Conservation (phyloP, 495 filamentous ascomycete species). For the Penicillium subrubescens region DNA sequence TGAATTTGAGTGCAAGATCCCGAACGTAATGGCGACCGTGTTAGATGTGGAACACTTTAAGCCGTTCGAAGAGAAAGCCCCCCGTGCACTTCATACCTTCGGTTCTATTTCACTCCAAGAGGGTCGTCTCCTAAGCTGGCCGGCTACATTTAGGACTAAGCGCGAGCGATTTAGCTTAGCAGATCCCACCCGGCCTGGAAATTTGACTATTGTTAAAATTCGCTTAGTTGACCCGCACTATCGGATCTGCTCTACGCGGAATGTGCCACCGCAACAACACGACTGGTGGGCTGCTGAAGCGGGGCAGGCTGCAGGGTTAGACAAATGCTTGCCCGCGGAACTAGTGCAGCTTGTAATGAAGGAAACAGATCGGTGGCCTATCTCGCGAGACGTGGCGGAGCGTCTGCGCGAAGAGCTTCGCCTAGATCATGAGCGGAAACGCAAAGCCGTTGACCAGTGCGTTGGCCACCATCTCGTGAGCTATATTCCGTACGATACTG, state of each 20-base stretch:
- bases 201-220: not conserved
- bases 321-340: not conserved
- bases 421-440: not conserved
- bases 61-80: not conserved
- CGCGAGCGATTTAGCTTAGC: not conserved
- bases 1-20: not conserved
- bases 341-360: not conserved
- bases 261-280: not conserved
- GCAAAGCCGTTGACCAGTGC: not conserved
- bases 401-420: not conserved
- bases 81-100: not conserved
- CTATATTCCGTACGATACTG: not conserved
- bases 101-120: not conserved
- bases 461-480: not conserved
- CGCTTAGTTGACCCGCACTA: conserved; percentile 9
- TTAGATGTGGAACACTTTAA: not conserved
- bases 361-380: not conserved
- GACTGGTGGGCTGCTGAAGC: not conserved
- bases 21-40: not conserved
- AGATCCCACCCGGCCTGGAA: not conserved
- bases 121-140: not conserved
- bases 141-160: not conserved
- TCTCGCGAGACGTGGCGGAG: not conserved
- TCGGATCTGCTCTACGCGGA: conserved; percentile 16
- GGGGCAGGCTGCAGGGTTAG: not conserved